These are phyloP conservation scores for Protomyces inundatus DNA, from an alignment of 1,139 yeast species.

Conservation along the genomic window DNA sequence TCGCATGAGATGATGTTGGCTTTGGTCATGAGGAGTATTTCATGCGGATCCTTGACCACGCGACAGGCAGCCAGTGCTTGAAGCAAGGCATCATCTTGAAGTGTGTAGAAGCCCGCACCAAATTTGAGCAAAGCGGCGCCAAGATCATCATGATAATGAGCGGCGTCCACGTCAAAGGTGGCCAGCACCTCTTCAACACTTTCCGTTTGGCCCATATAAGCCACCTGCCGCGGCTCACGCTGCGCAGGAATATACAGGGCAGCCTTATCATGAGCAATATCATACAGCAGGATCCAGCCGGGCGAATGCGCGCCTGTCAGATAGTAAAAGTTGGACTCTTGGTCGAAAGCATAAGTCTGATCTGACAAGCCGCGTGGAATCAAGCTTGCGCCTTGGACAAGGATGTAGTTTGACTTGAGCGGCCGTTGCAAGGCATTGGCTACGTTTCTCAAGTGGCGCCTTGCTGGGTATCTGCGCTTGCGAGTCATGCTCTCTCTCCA, in stretches of 20 bases:
- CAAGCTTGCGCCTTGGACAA: constrained; percentile 21
- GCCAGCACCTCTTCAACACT: constrained; percentile 58
- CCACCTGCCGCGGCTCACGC: constrained; percentile 58
- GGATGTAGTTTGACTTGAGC: constrained; percentile 30
- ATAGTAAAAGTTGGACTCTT: constrained; percentile 83
- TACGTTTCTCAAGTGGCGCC: constrained; percentile 52
- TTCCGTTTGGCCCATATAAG: constrained; percentile 94
- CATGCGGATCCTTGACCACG: constrained; percentile 75
- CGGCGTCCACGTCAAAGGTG: constrained; percentile 75
- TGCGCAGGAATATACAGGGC: constrained; percentile 69
- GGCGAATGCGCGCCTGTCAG: constrained; percentile 80
- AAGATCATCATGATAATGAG: constrained; percentile 48
- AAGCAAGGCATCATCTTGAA: constrained; percentile 48
- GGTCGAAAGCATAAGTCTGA: constrained; percentile 72
- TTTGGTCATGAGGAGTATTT: constrained; percentile 64
- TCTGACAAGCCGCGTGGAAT: constrained; percentile 45
- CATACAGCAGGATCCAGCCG: constrained; percentile 64
- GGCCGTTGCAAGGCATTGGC: constrained; percentile 41
- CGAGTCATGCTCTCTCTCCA: neutral
- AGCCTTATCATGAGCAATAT: constrained; percentile 51
- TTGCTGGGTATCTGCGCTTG: constrained; percentile 62
- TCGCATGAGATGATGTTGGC: constrained; percentile 83
- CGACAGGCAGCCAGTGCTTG: constrained; percentile 84
- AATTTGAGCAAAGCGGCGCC: constrained; percentile 4
- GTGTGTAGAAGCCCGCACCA: constrained; percentile 7